Evolutionary conservation across 2,329 filamentous ascomycete genomes (phyloP), one percentile per base, ranked within the genome.

Genomic region (Penicillium digitatum): DNA sequence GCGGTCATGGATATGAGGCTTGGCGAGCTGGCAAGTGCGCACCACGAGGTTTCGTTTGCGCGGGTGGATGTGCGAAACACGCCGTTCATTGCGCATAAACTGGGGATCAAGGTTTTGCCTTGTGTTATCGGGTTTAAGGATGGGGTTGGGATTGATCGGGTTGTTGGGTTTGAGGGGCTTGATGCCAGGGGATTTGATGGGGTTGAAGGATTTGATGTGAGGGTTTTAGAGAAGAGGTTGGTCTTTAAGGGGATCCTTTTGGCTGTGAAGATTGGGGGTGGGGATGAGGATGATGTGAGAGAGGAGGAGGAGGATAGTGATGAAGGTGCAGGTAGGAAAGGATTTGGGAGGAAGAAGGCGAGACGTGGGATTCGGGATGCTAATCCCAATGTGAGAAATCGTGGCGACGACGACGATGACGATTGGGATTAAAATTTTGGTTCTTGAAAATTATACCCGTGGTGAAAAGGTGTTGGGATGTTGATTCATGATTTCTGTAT

Each of bases 1-100:
- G 72, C 74, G 11, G 79, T 83, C 52, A 87, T 87, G 84, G 83
- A 86, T 66, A 74, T 74, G 46, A 82, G 83, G 67, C 74, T 86
- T 11, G 74, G 79, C 46, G 71, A 78, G 24, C 66, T 78, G 34
- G 73, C 75, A 22, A 57, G 62, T 40, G 65, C 57, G 32, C 74
- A 77, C 56, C 66, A 74, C 49, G 74, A 77, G 51, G 70, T 75
- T 14, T 69, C 72, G 6, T 79, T 79, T 64, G 74, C 75, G 34
- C 71, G 72, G 14, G 72, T 77, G 11, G 74, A 78, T 63, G 77
- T 78, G 51, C 74, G 72, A 12, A 67, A 75, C 53, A 74, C 75
- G 32, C 76, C 76, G 1, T 80, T 80, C 58, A 66, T 80, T 39
- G 76, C 78, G 6, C 72, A 76, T 62, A 79, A 78, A 52, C 57